Conservation (phyloP, 2,329 filamentous ascomycete species). For the Cucurbitaria berberidis region DNA sequence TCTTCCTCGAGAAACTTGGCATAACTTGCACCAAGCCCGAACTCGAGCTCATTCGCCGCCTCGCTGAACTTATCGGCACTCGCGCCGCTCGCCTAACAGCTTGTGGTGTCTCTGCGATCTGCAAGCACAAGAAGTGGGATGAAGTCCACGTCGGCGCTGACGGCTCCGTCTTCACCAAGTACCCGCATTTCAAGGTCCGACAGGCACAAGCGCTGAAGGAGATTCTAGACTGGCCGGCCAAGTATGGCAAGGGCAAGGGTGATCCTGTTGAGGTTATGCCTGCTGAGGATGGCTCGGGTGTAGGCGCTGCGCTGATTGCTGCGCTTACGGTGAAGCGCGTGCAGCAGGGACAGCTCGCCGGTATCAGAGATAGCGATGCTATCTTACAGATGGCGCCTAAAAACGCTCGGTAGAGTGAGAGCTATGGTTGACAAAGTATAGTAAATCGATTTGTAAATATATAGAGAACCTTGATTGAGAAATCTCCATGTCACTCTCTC, state of each 20-base stretch:
- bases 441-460: background rate
- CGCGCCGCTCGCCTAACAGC: constrained; percentile 91
- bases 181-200: constrained; percentile 95
- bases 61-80: constrained; percentile 93
- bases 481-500: too few species aligned
- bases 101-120: constrained; percentile 94
- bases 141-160: constrained; percentile 94
- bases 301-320: constrained; percentile 95
- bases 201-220: constrained; percentile 89
- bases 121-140: constrained; percentile 91
- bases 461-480: too few species aligned
- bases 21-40: constrained; percentile 76
- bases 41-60: constrained; percentile 84
- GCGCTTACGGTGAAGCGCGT: constrained; percentile 69
- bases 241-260: constrained; percentile 67
- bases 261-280: constrained; percentile 85
- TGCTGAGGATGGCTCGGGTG: constrained; percentile 94
- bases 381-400: constrained; percentile 47
- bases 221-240: constrained; percentile 91
- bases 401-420: constrained; percentile 2
- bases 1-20: constrained; percentile 77
- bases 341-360: constrained; percentile 63
- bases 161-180: constrained; percentile 98
- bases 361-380: constrained; percentile 60
- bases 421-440: background rate